These are phyloP conservation scores for Hypoxylon sp. DNA, from an alignment of 2,329 filamentous ascomycete species.

Conservation along the genomic window DNA sequence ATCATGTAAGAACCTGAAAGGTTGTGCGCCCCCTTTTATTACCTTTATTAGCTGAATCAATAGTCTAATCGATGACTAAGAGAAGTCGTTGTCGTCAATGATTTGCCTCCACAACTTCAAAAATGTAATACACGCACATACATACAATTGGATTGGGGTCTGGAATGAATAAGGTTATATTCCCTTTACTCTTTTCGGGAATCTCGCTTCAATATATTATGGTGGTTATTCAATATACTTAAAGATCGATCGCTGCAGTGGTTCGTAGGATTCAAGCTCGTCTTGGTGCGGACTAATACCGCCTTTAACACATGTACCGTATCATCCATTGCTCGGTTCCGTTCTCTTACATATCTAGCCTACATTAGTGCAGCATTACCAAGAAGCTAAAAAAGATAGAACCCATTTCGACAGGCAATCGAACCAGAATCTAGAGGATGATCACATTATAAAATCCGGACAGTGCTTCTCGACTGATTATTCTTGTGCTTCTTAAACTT, in stretches of 20 bases:
- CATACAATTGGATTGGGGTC: neutral
- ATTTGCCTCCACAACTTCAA: neutral
- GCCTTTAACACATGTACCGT: constrained; percentile 42
- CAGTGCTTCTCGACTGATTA: constrained; percentile 5
- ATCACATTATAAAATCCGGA: constrained; percentile 14
- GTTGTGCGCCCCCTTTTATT: constrained; percentile 12
- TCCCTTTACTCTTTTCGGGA: neutral
- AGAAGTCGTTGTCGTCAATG: neutral
- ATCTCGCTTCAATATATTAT: constrained; percentile 26
- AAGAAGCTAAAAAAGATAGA: constrained; percentile 24
- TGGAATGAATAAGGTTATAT: constrained; percentile 21
- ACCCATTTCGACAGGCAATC: constrained; percentile 36
- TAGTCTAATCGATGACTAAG: constrained; percentile 18
- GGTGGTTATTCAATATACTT: constrained; percentile 36
- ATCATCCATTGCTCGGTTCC: constrained; percentile 41
- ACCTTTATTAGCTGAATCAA: constrained; percentile 8
- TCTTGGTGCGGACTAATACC: constrained; percentile 40
- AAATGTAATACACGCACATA: constrained; percentile 5
- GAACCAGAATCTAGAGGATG: constrained; percentile 17
- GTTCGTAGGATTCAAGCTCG: constrained; percentile 39
- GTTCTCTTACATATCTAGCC: constrained; percentile 38
- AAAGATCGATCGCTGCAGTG: constrained; percentile 40
- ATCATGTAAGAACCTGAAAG: constrained; percentile 26
- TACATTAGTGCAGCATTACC: constrained; percentile 36
- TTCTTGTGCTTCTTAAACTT: neutral